Evolutionary conservation across 2,329 filamentous ascomycete species (phyloP).

Genomic region (Aspergillus pseudoviridinutans): DNA sequence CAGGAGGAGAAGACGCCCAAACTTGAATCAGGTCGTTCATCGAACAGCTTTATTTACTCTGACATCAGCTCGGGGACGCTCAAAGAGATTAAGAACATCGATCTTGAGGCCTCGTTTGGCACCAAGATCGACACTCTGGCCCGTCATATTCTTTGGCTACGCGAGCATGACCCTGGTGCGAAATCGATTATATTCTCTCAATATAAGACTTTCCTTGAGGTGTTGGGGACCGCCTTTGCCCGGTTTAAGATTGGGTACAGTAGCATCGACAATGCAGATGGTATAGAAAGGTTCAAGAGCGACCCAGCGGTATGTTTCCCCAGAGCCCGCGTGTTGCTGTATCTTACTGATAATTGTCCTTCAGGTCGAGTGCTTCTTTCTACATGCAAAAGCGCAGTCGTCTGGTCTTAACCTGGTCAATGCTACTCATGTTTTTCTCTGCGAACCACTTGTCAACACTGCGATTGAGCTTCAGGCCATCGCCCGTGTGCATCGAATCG

Average conservation of each 20-base stretch:
- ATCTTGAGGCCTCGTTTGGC: slow-evolving; percentile 71
- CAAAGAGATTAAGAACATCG: slow-evolving; percentile 75
- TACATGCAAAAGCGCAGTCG: slow-evolving; percentile 84
- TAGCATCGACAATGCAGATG: slow-evolving; percentile 64
- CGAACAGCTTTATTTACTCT: slow-evolving; percentile 64
- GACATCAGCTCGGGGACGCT: slow-evolving; percentile 69
- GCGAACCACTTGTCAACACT: slow-evolving; percentile 89
- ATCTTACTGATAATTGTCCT: slow-evolving; percentile 15
- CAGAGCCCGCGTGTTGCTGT: neutral
- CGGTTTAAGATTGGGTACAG: slow-evolving; percentile 70
- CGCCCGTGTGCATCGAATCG: slow-evolving; percentile 90
- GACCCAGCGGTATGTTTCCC: slow-evolving; percentile 52
- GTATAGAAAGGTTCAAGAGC: slow-evolving; percentile 71
- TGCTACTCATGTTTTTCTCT: slow-evolving; percentile 90
- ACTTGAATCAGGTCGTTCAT: slow-evolving; percentile 25
- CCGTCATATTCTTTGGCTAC: slow-evolving; percentile 80
- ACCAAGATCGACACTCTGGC: slow-evolving; percentile 85
- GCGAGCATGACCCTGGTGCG: slow-evolving; percentile 75
- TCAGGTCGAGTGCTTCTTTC: slow-evolving; percentile 72
- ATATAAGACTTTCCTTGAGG: slow-evolving; percentile 73
- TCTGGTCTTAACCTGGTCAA: slow-evolving; percentile 89
- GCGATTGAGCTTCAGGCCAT: slow-evolving; percentile 93
- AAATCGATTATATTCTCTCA: slow-evolving; percentile 96
- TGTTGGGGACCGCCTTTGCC: slow-evolving; percentile 66
- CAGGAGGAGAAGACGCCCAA: slow-evolving; percentile 49